A percentile compares a stretch with the other conserved stretches of the same genome.
Conservation (phyloP, 2,329 filamentous ascomycete species). For the Metarhizium rileyi region DNA sequence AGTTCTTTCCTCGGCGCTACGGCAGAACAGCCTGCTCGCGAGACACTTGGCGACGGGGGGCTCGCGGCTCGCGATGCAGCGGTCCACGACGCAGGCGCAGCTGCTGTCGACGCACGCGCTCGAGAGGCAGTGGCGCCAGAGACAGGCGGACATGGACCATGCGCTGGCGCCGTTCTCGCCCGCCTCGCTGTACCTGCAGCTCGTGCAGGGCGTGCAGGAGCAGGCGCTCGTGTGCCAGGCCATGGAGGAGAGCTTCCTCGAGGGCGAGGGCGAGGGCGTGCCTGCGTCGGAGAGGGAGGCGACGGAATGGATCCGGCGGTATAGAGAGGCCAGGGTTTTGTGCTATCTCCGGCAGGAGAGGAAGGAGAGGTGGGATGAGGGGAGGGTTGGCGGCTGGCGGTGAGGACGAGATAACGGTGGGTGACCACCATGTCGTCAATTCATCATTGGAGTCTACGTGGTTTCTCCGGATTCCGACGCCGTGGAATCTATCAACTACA, state of each 20-base stretch:
- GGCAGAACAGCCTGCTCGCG: slow-evolving; percentile 64
- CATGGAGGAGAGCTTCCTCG: slow-evolving; percentile 88
- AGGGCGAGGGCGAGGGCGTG: slow-evolving; percentile 33
- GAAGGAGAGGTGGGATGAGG: slow-evolving; percentile 92
- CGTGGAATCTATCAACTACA: too few species aligned
- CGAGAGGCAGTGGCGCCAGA: slow-evolving; percentile 85
- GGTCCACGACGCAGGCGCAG: slow-evolving; percentile 66
- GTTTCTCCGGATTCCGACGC: too few species aligned
- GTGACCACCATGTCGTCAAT: background rate
- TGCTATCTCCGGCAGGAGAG: slow-evolving; percentile 76
- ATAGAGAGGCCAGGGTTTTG: slow-evolving; percentile 69
- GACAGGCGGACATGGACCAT: slow-evolving; percentile 80
- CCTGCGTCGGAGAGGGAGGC: slow-evolving; percentile 70
- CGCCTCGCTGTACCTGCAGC: slow-evolving; percentile 72
- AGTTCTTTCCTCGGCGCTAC: slow-evolving; percentile 53
- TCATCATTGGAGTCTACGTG: too few species aligned
- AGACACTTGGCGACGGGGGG: slow-evolving; percentile 52
- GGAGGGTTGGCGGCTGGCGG: slow-evolving; percentile 88
- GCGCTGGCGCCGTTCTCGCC: slow-evolving; percentile 79
- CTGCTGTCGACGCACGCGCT: slow-evolving; percentile 75
- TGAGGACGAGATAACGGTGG: slow-evolving; percentile 28
- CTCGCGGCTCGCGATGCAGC: slow-evolving; percentile 45
- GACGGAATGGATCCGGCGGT: slow-evolving; percentile 71
- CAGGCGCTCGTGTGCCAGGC: slow-evolving; percentile 73
- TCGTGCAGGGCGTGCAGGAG: slow-evolving; percentile 68